Evolutionary conservation across 495 filamentous ascomycete species (phyloP).

Genomic region (Aspergillus baeticus): DNA sequence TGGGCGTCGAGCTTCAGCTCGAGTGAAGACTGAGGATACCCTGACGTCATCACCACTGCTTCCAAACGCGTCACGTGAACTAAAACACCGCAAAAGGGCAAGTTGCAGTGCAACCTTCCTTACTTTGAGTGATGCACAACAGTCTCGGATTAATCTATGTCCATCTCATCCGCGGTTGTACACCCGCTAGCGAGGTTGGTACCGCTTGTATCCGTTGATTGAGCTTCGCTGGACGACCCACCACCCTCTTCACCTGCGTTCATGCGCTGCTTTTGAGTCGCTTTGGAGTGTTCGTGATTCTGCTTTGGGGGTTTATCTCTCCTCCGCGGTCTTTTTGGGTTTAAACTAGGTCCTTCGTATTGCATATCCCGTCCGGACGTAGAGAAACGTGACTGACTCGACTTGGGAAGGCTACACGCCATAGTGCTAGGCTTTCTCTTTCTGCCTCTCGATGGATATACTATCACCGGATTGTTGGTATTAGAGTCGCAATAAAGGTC

Average conservation of each 20-base stretch:
- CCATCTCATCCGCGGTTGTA: slow-evolving; percentile 18
- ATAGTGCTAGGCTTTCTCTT: slow-evolving; percentile 36
- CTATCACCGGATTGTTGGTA: slow-evolving; percentile 2
- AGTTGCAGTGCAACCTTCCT: background rate
- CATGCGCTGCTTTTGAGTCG: slow-evolving; percentile 3
- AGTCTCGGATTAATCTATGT: slow-evolving; percentile 15
- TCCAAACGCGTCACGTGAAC: slow-evolving; percentile 7
- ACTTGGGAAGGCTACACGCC: background rate
- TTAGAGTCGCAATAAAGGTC: slow-evolving; percentile 27
- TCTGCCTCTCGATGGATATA: slow-evolving; percentile 27
- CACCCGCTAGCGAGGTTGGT: slow-evolving; percentile 1
- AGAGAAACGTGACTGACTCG: background rate
- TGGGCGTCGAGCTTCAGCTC: background rate
- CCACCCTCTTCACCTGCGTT: slow-evolving; percentile 13
- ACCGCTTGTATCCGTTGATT: slow-evolving; percentile 17
- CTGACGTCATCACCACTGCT: slow-evolving; percentile 23
- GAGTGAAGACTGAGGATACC: slow-evolving; percentile 13
- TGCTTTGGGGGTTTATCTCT: slow-evolving; percentile 19
- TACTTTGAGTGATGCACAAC: background rate
- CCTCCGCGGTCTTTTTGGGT: slow-evolving; percentile 30
- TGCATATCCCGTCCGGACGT: slow-evolving; percentile 11
- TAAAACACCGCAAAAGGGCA: background rate
- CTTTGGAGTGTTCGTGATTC: background rate
- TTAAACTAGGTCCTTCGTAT: slow-evolving; percentile 12
- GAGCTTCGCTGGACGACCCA: slow-evolving; percentile 16